Evolutionary conservation across 2,329 filamentous ascomycete genomes (phyloP).

Genomic region (Emmonsiellopsis sp.): DNA sequence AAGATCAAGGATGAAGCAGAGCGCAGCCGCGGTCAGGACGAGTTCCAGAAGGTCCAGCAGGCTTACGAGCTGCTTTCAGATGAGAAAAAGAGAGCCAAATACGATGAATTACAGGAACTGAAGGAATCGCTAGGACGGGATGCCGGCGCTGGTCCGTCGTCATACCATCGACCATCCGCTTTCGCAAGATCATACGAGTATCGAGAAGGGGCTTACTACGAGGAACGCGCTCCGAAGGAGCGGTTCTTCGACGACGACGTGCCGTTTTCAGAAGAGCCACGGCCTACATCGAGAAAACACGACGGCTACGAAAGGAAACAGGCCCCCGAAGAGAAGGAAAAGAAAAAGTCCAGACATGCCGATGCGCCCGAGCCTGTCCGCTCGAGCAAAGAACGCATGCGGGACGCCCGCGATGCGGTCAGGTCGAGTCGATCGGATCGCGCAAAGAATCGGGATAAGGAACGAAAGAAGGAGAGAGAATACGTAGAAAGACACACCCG

Average conservation of each 20-base stretch:
- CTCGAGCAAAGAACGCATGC: slow-evolving; percentile 21
- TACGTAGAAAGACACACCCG: slow-evolving; percentile 30
- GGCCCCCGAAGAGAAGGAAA: slow-evolving; percentile 28
- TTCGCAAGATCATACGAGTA: slow-evolving; percentile 26
- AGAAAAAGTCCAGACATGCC: slow-evolving; percentile 26
- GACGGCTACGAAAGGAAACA: slow-evolving; percentile 27
- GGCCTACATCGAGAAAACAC: slow-evolving; percentile 30
- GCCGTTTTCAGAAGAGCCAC: slow-evolving; percentile 28
- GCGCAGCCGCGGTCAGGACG: slow-evolving; percentile 69
- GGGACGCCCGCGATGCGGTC: slow-evolving; percentile 19
- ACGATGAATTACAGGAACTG: slow-evolving; percentile 65
- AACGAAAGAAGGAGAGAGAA: slow-evolving; percentile 28
- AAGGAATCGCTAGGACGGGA: slow-evolving; percentile 45
- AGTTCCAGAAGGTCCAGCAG: slow-evolving; percentile 87
- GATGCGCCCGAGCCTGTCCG: slow-evolving; percentile 15
- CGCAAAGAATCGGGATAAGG: slow-evolving; percentile 34
- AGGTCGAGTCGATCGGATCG: slow-evolving; percentile 26
- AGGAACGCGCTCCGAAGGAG: slow-evolving; percentile 33
- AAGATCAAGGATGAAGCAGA: slow-evolving; percentile 71
- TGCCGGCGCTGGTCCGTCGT: slow-evolving; percentile 16
- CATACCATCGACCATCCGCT: slow-evolving; percentile 16
- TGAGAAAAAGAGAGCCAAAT: slow-evolving; percentile 60
- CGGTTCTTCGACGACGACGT: slow-evolving; percentile 30
- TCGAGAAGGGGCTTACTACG: slow-evolving; percentile 35
- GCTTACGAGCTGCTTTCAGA: slow-evolving; percentile 87